phyloP scores from a whole-genome alignment of 176 grass and related monocot species.

The Zoysia japonica region DNA sequence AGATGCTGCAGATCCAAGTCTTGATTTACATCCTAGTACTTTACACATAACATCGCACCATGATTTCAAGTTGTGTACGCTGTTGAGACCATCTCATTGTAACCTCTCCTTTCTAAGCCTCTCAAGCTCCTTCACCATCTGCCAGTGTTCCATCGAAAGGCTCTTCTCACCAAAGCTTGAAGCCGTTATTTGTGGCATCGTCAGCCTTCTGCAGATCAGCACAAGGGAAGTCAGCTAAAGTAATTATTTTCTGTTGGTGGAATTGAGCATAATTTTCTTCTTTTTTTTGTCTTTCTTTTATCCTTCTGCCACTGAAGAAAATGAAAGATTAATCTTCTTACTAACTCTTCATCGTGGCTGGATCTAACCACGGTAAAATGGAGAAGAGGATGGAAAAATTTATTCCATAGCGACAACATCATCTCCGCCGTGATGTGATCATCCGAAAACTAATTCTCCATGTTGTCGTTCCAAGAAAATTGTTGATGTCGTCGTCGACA shows the following conservation, averaged over 20 bases:
- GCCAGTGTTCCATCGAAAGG: conserved; percentile 79
- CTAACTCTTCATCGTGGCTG: no score
- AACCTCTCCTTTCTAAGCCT: conserved; percentile 80
- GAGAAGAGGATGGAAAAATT: no score
- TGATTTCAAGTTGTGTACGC: not conserved
- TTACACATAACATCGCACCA: conserved; percentile 20
- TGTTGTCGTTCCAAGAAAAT: no score
- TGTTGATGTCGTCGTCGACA: no score
- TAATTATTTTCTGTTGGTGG: not conserved
- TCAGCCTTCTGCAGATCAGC: conserved; percentile 72
- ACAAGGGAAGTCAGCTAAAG: not conserved
- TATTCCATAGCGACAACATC: no score
- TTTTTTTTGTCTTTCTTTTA: no score
- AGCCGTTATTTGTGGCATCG: conserved; percentile 78
- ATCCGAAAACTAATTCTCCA: no score
- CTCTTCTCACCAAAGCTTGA: conserved; percentile 80
- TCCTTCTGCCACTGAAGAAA: no score
- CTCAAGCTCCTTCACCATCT: conserved; percentile 84
- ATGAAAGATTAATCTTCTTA: no score
- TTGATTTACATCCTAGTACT: conserved; percentile 33
- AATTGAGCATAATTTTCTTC: no score
- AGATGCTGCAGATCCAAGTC: conserved; percentile 6
- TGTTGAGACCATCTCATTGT: conserved; percentile 23
- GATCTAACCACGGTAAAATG: no score
- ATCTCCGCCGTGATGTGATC: no score